A percentile compares a stretch with the other conserved stretches of the same genome.
These are phyloP conservation scores for Termitomyces sp. DNA, from an alignment of 768 basidiomycete species.

Conservation along the genomic window DNA sequence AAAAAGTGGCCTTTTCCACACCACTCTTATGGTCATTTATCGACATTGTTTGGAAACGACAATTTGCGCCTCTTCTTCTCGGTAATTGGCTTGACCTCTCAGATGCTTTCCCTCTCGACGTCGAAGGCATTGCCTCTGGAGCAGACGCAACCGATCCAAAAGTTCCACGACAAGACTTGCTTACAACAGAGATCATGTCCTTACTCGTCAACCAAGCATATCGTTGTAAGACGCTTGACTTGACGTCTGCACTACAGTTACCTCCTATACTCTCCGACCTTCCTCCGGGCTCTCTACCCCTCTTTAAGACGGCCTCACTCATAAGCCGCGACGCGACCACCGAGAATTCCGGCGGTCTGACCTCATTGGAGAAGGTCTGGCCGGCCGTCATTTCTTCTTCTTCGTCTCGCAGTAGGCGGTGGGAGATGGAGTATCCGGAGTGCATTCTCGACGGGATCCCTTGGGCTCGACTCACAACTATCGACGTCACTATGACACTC, in stretches of 20 bases:
- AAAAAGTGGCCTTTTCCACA: background rate
- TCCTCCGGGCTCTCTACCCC: background rate
- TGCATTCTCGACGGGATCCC: background rate
- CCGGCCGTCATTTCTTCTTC: background rate
- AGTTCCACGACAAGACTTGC: background rate
- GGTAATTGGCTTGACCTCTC: conserved; percentile 5
- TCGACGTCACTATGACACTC: conserved; percentile 2
- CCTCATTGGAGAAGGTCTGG: background rate
- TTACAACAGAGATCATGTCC: conserved; percentile 1
- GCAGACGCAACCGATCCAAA: background rate
- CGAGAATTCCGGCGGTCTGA: background rate
- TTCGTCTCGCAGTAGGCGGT: background rate
- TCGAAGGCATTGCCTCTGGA: background rate
- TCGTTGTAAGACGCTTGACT: conserved; percentile 9
- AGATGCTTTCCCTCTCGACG: background rate
- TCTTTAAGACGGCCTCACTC: conserved; percentile 3
- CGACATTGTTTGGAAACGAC: background rate
- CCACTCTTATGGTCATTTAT: conserved; percentile 8
- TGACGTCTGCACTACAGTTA: background rate
- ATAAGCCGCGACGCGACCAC: background rate
- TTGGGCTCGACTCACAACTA: conserved; percentile 7
- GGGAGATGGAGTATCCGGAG: conserved; percentile 7
- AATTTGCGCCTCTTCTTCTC: conserved; percentile 2
- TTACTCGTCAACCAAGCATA: conserved; percentile 1
- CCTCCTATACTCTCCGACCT: background rate